phyloP scores from a whole-genome alignment of 2,329 filamentous ascomycete species.

The Diaporthe australafricana region DNA sequence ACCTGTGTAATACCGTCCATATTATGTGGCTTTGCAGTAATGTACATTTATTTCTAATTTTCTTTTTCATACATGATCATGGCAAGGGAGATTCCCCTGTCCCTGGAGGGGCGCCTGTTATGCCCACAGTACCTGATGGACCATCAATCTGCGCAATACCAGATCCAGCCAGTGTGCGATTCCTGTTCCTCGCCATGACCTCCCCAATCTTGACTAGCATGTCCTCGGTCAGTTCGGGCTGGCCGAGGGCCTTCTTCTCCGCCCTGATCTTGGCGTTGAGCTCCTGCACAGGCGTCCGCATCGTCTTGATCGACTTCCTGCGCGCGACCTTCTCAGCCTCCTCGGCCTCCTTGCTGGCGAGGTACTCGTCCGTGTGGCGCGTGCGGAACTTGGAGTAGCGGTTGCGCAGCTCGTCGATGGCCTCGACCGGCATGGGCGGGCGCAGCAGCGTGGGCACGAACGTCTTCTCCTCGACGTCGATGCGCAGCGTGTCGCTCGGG shows the following conservation, averaged over 20 bases:
- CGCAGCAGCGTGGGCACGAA: slow-evolving; percentile 83
- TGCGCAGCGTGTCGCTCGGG: slow-evolving; percentile 78
- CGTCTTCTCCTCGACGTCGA: slow-evolving; percentile 78
- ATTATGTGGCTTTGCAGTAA: background rate
- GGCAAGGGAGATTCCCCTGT: slow-evolving; percentile 20
- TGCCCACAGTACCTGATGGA: background rate
- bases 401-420: slow-evolving; percentile 88
- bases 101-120: background rate
- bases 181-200: slow-evolving; percentile 68
- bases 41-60: background rate
- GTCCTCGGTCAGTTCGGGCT: slow-evolving; percentile 66
- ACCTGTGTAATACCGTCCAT: background rate
- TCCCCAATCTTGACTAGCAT: slow-evolving; percentile 73
- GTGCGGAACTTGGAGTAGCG: slow-evolving; percentile 86
- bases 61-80: slow-evolving; percentile 5
- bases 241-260: slow-evolving; percentile 62
- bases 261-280: slow-evolving; percentile 66
- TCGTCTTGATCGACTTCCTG: slow-evolving; percentile 50
- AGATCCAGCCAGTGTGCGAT: slow-evolving; percentile 49
- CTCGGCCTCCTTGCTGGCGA: slow-evolving; percentile 60
- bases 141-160: slow-evolving; percentile 1
- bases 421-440: slow-evolving; percentile 80
- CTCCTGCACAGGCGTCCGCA: slow-evolving; percentile 70
- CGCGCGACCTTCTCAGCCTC: slow-evolving; percentile 50
- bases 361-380: slow-evolving; percentile 80